These are phyloP conservation scores for Tuber magnatum DNA, from an alignment of 495 filamentous ascomycete genomes.

Conservation along the genomic window DNA sequence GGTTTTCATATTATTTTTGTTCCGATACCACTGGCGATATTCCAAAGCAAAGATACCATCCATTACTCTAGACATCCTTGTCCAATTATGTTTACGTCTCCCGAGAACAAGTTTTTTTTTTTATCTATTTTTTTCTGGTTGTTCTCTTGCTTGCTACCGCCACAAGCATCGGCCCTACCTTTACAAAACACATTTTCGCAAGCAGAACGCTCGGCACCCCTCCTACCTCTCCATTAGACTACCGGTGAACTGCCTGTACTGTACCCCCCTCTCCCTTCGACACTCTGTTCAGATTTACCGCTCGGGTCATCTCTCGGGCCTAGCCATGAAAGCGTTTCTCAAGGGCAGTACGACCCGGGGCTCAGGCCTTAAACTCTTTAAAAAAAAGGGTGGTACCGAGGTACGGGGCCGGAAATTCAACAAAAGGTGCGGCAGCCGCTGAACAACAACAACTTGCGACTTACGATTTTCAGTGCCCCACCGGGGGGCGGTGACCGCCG, in stretches of 20 bases:
- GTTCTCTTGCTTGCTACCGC: background rate
- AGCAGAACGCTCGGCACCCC: background rate
- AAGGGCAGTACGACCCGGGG: background rate
- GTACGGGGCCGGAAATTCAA: background rate
- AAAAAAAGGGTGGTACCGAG: background rate
- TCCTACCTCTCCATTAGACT: background rate
- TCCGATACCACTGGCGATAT: background rate
- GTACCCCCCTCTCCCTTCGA: background rate
- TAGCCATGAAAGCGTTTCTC: background rate
- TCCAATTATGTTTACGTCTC: background rate
- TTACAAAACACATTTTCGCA: background rate
- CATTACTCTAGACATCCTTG: slow-evolving; percentile 3
- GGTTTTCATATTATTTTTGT: background rate
- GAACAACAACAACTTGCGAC: background rate
- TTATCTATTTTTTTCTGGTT: background rate
- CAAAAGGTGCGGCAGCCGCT: background rate
- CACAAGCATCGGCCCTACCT: background rate
- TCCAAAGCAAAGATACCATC: background rate
- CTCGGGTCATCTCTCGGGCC: slow-evolving; percentile 1
- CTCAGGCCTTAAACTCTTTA: background rate
- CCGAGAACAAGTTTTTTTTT: background rate
- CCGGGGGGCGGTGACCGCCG: background rate
- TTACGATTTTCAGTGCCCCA: background rate
- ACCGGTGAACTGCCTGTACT: no score
- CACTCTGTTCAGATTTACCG: background rate